Evolutionary conservation across 768 basidiomycete genomes (phyloP).

Genomic region (Strobilomyces dryophilus): DNA sequence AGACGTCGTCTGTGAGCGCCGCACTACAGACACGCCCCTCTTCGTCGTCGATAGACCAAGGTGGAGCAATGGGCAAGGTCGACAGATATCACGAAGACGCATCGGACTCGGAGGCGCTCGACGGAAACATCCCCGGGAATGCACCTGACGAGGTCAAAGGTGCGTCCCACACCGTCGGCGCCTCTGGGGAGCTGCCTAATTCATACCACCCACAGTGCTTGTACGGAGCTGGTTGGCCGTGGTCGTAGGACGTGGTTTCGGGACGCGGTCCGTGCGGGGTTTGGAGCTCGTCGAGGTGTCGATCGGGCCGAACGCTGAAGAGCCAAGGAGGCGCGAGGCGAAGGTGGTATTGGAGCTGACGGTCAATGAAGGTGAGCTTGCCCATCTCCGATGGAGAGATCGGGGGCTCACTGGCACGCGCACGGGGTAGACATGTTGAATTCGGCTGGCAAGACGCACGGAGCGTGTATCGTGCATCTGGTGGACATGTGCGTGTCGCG

Average conservation of each 20-base stretch:
- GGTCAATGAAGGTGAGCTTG: conserved; percentile 39
- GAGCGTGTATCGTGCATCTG: conserved; percentile 40
- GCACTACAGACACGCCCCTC: too few species aligned
- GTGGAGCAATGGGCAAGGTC: background rate
- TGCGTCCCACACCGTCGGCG: background rate
- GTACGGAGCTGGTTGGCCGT: conserved; percentile 37
- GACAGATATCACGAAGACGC: background rate
- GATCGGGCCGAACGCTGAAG: conserved; percentile 33
- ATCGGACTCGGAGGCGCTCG: background rate
- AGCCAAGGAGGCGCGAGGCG: conserved; percentile 33
- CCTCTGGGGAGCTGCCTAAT: background rate
- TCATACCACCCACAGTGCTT: conserved; percentile 24
- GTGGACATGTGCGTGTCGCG: conserved; percentile 41
- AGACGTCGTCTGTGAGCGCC: too few species aligned
- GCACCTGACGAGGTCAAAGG: conserved; percentile 20
- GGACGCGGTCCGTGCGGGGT: conserved; percentile 1
- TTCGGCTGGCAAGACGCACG: conserved; percentile 33
- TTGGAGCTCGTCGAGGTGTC: conserved; percentile 37
- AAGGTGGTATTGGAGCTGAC: conserved; percentile 39
- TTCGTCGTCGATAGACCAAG: too few species aligned
- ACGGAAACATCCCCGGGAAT: conserved; percentile 16
- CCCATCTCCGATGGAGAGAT: too few species aligned
- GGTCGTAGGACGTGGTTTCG: conserved; percentile 27
- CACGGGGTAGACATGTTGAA: conserved; percentile 42
- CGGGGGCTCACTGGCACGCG: too few species aligned